A percentile compares a stretch with the other conserved stretches of the same genome.
Conservation (phyloP, 139 green algal genomes). For the Gonium pectorale region DNA sequence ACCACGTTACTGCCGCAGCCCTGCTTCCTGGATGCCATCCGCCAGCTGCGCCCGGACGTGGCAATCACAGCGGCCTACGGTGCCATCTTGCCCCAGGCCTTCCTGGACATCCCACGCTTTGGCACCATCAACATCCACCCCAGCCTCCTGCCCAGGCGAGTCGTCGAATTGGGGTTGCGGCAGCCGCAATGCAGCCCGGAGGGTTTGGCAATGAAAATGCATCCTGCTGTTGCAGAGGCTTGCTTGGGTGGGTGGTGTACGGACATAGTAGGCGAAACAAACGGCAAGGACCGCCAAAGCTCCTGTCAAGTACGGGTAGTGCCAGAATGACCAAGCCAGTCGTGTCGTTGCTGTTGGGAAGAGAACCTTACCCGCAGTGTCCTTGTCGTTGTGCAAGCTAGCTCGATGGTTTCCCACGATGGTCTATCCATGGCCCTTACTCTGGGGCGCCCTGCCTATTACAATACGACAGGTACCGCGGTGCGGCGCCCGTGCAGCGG, state of each 20-base stretch:
- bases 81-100: constrained; percentile 89
- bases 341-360: too few species aligned
- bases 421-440: background rate
- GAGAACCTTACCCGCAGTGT: too few species aligned
- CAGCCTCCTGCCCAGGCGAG: constrained; percentile 79
- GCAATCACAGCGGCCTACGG: constrained; percentile 95
- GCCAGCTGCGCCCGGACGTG: constrained; percentile 82
- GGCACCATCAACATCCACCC: constrained; percentile 98
- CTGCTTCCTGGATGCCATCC: constrained; percentile 80
- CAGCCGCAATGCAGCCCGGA: too few species aligned
- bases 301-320: too few species aligned
- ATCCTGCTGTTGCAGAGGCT: too few species aligned
- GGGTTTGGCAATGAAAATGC: too few species aligned
- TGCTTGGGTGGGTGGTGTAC: too few species aligned
- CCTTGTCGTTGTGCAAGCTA: background rate
- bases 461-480: constrained; percentile 71
- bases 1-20: constrained; percentile 39
- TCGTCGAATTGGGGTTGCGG: background rate
- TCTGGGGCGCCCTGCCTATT: background rate
- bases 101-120: constrained; percentile 85
- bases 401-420: background rate
- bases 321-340: too few species aligned
- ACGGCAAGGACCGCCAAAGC: too few species aligned
- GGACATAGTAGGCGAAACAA: too few species aligned
- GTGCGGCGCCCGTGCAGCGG: constrained; percentile 92